These are phyloP conservation scores for Leccinum sublutescens DNA, from an alignment of 768 basidiomycete species.

Conservation along the genomic window DNA sequence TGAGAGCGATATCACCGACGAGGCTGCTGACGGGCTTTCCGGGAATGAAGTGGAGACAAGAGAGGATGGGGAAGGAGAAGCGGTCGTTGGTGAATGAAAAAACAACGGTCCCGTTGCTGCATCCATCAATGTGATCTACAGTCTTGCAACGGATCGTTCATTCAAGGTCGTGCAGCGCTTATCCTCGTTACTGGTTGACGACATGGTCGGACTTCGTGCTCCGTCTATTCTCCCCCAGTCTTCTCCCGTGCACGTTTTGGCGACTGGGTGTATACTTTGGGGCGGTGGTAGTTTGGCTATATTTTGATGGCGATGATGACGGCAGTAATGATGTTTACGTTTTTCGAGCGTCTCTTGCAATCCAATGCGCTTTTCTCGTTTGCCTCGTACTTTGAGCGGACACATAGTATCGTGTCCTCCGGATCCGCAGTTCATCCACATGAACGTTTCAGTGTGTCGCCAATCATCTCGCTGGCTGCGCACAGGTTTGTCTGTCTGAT, in stretches of 20 bases:
- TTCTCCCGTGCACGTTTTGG: neutral
- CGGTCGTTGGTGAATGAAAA: conserved; percentile 6
- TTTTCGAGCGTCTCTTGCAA: neutral
- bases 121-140: neutral
- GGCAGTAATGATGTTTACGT: neutral
- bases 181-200: conserved; percentile 14
- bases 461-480: neutral
- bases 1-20: conserved; percentile 37
- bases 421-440: neutral
- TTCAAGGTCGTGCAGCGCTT: neutral
- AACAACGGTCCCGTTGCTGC: conserved; percentile 21
- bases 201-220: conserved; percentile 11
- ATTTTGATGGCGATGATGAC: neutral
- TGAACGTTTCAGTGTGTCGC: neutral
- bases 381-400: neutral
- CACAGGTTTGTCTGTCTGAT: neutral
- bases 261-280: neutral
- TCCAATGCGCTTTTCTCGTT: neutral
- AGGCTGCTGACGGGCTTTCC: conserved; percentile 19
- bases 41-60: conserved; percentile 18
- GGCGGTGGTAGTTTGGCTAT: neutral
- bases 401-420: neutral
- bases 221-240: conserved; percentile 19
- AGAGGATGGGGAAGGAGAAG: conserved; percentile 17
- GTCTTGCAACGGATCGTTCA: neutral